Evolutionary conservation across 2,329 filamentous ascomycete genomes (phyloP), one percentile per base, ranked within the genome.

Genomic region (Raffaelea arxii): DNA sequence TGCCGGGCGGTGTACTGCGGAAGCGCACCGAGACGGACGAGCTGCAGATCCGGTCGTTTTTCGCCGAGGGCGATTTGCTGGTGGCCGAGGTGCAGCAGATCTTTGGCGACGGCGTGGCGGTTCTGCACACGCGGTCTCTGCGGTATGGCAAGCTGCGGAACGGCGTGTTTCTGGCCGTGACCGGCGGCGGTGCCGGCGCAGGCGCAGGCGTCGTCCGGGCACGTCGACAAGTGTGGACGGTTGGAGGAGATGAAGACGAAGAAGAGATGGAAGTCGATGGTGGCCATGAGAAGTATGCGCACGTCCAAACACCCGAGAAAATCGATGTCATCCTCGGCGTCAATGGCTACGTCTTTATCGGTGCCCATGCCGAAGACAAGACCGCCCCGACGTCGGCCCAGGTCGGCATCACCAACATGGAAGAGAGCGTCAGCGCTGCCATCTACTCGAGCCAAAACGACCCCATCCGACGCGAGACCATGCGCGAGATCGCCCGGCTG

Each of bases 371-470:
- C 5, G 27, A 32, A 32, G 27, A 9, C 9, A 32, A 32, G 27
- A 32, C 27, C 9, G 9, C 27, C 27, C 10, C 27, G 10, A 32
- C 27, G 27, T 23, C 46, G 18, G 22, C 44, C 16, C 30, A 38
- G 14, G 37, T 53, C 21, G 60, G 79, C 69, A 86, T 96, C 58
- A 94, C 88, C 45, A 78, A 86, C 54, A 76, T 96, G 62, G 92
- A 97, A 63, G 92, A 98, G 67, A 81, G 73, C 55, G 84, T 92
- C 19, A 89, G 82, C 52, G 80, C 81, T 57, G 86, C 83, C 46
- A 88, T 95, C 56, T 98, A 98, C 66, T 92, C 86, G 46, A 94
- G 86, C 61, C 89, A 96, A 68, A 98, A 98, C 61, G 91, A 97
- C 61, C 75, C 79, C 47, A 89, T 98, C 52, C 70, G 78, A 21